phyloP scores from a whole-genome alignment of 306 rosid genomes.

The Vigna unguiculata region DNA sequence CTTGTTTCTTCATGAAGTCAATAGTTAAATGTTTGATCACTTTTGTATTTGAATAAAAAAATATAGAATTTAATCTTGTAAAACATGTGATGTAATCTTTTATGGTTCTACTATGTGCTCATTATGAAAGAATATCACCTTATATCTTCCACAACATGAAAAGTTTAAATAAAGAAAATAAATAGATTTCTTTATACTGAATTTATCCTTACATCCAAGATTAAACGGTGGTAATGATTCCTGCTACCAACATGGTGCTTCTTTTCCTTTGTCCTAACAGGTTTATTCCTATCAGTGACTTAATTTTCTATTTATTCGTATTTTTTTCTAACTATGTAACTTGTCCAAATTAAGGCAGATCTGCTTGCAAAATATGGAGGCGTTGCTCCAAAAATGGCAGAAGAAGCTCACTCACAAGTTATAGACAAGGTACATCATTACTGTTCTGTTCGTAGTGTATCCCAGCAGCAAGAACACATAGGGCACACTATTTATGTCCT shows the following conservation, averaged over 20 bases:
- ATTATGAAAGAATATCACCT: slow-evolving; percentile 16
- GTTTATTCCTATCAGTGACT: slow-evolving; percentile 28
- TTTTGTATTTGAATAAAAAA: neutral
- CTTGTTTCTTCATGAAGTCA: slow-evolving; percentile 20
- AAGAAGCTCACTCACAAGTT: slow-evolving; percentile 89
- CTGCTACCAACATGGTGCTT: neutral
- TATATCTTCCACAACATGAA: neutral
- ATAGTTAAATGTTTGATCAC: neutral
- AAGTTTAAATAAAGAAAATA: neutral
- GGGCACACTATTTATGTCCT: neutral
- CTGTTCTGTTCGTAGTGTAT: slow-evolving; percentile 24
- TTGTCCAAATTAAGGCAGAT: slow-evolving; percentile 73
- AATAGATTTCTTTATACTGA: slow-evolving; percentile 9
- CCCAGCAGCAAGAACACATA: slow-evolving; percentile 18
- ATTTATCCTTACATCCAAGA: slow-evolving; percentile 5
- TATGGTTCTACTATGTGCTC: slow-evolving; percentile 5
- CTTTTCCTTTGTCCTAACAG: slow-evolving; percentile 6
- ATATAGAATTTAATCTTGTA: neutral
- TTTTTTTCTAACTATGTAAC: slow-evolving; percentile 36
- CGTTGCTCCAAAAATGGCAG: slow-evolving; percentile 98
- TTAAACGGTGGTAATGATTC: slow-evolving; percentile 6
- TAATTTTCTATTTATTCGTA: slow-evolving; percentile 2
- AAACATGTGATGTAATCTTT: neutral
- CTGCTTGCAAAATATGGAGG: slow-evolving; percentile 90
- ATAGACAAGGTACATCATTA: slow-evolving; percentile 72